These are phyloP conservation scores for Lodderomyces theae DNA, from an alignment of 1,139 yeast species.

Conservation along the genomic window DNA sequence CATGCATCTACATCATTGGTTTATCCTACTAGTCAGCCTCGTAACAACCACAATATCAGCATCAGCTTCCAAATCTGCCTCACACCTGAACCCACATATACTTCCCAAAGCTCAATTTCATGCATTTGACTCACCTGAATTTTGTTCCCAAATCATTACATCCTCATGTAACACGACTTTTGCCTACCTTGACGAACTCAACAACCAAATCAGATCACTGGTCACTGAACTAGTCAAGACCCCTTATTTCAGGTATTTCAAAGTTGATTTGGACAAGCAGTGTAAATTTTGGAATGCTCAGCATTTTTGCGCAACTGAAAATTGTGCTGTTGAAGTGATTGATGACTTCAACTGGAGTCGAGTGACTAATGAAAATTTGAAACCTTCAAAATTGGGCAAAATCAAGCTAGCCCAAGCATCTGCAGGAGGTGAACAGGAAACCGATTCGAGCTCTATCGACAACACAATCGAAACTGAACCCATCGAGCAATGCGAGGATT, in stretches of 20 bases:
- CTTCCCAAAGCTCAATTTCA: conserved; percentile 17
- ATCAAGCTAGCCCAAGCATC: conserved; percentile 19
- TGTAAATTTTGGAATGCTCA: conserved; percentile 89
- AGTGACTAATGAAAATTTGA: conserved; percentile 64
- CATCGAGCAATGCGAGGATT: conserved; percentile 30
- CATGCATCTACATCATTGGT: conserved; percentile 2
- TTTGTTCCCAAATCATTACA: conserved; percentile 47
- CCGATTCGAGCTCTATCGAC: conserved; percentile 13
- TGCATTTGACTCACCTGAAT: conserved; percentile 47
- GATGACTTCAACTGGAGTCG: conserved; percentile 58
- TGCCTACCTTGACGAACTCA: conserved; percentile 41
- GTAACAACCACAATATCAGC: conserved; percentile 5
- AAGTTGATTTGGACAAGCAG: conserved; percentile 77
- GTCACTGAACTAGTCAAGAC: conserved; percentile 57
- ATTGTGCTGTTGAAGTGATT: conserved; percentile 86
- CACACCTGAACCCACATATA: conserved; percentile 6
- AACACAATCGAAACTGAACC: conserved; percentile 19
- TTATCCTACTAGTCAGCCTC: conserved; percentile 11
- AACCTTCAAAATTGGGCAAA: conserved; percentile 69
- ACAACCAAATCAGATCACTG: conserved; percentile 42
- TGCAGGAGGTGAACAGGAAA: neutral
- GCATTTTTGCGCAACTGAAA: conserved; percentile 85
- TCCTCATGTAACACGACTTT: conserved; percentile 49
- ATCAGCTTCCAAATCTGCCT: conserved; percentile 7
- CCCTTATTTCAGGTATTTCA: conserved; percentile 82